Conservation (phyloP, 1,139 yeast genomes). For the Candida albicans region DNA sequence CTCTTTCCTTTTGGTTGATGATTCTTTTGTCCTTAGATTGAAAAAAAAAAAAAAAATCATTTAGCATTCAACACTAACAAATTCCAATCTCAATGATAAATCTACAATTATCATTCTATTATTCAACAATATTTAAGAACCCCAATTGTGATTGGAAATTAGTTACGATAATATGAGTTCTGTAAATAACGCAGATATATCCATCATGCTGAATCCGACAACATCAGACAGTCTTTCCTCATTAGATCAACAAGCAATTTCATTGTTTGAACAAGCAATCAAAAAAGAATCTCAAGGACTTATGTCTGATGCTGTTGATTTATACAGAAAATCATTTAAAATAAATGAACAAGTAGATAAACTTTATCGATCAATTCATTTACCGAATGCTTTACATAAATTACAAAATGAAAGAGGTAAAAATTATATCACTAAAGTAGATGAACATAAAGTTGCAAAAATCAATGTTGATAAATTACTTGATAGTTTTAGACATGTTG, state of each 20-base stretch:
- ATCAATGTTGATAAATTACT: conserved; percentile 40
- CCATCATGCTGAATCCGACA: not conserved
- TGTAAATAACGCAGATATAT: not conserved
- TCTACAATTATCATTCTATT: too few relatives aligned
- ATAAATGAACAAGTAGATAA: conserved; percentile 68
- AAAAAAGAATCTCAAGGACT: conserved; percentile 72
- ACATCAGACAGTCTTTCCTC: conserved; percentile 13
- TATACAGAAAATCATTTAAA: conserved; percentile 71
- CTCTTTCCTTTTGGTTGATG: too few relatives aligned
- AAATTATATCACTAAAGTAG: conserved; percentile 28
- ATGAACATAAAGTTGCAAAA: conserved; percentile 33
- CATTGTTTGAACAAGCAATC: conserved; percentile 67
- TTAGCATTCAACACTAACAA: too few relatives aligned
- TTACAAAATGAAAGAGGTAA: conserved; percentile 31
- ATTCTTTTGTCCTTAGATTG: too few relatives aligned
- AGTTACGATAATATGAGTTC: conserved; percentile 1
- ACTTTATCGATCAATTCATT: conserved; percentile 56
- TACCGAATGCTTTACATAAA: conserved; percentile 28
- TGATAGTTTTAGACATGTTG: conserved; percentile 30
- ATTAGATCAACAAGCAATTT: conserved; percentile 48
- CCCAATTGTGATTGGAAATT: too few relatives aligned
- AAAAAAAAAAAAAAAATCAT: too few relatives aligned
- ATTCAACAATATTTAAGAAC: too few relatives aligned
- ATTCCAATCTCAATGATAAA: too few relatives aligned
- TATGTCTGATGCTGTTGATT: conserved; percentile 76